Evolutionary conservation across 768 basidiomycete species (phyloP).

Genomic region (Krasilnikovozyma curviuscula): DNA sequence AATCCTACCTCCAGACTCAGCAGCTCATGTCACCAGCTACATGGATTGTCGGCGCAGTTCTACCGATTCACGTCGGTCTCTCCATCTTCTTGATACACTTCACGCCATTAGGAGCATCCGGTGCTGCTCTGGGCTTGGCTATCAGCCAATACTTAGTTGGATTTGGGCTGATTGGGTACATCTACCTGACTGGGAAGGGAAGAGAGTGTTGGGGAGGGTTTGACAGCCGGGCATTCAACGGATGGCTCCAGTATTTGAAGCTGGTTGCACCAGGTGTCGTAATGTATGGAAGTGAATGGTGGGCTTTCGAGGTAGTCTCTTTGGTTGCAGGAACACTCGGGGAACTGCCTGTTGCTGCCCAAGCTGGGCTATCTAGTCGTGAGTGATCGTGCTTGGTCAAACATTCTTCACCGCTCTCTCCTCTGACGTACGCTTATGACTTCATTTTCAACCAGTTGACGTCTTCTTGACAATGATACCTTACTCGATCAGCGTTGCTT

Average conservation of each 20-base stretch:
- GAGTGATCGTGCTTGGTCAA: neutral
- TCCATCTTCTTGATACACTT: conserved; percentile 46
- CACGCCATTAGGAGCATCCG: conserved; percentile 43
- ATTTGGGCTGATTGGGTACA: conserved; percentile 36
- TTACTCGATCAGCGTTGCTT: conserved; percentile 47
- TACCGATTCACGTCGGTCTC: conserved; percentile 45
- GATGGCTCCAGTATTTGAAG: conserved; percentile 33
- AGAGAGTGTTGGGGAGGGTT: conserved; percentile 31
- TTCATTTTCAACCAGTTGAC: neutral
- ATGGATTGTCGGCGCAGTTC: conserved; percentile 40
- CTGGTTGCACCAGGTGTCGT: conserved; percentile 58
- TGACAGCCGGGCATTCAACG: neutral
- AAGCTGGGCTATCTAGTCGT: conserved; percentile 30
- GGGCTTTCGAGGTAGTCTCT: conserved; percentile 64
- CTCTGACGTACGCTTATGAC: too few relatives aligned
- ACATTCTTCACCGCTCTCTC: too few relatives aligned
- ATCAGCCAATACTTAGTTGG: conserved; percentile 54
- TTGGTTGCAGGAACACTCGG: conserved; percentile 55
- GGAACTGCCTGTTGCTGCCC: conserved; percentile 46
- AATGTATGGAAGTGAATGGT: conserved; percentile 70
- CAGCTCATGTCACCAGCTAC: conserved; percentile 61
- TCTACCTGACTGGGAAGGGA: conserved; percentile 36
- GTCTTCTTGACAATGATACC: conserved; percentile 46
- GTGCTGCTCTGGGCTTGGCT: conserved; percentile 47
- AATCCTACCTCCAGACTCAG: conserved; percentile 19